Percentiles rank a stretch among this genome's conserved stretches.
Evolutionary conservation across 805 yeast genomes (phyloP).

Genomic region (Sugiyamaella smithiae): DNA sequence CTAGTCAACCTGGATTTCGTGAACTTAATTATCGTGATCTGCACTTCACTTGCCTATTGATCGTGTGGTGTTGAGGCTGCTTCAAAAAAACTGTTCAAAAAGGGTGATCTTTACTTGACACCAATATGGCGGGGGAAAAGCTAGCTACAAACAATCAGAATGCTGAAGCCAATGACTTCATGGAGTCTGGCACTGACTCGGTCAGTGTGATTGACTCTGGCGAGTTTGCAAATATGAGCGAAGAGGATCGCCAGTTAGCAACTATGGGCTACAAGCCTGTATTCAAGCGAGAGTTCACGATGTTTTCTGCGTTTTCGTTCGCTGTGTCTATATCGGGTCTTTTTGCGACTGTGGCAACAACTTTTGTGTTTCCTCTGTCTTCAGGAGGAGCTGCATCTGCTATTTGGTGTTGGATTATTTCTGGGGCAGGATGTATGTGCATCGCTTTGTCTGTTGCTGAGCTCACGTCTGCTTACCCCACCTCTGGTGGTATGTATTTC

Average conservation of each 20-base stretch:
- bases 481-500: constrained; percentile 27
- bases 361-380: constrained; percentile 45
- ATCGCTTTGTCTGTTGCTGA: constrained; percentile 72
- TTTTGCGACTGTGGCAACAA: constrained; percentile 60
- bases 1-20: too few species aligned
- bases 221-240: constrained; percentile 41
- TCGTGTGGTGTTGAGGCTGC: too few species aligned
- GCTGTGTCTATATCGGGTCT: constrained; percentile 65
- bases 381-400: constrained; percentile 63
- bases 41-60: too few species aligned
- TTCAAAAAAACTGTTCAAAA: too few species aligned
- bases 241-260: constrained; percentile 27
- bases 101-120: too few species aligned
- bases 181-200: neutral
- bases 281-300: constrained; percentile 54
- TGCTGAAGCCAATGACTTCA: too few species aligned
- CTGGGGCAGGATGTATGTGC: constrained; percentile 51
- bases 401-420: constrained; percentile 62
- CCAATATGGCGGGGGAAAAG: too few species aligned
- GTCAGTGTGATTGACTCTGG: constrained; percentile 12
- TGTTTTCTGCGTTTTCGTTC: constrained; percentile 60
- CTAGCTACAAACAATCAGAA: too few species aligned
- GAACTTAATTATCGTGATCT: too few species aligned
- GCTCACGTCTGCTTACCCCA: constrained; percentile 39
- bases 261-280: constrained; percentile 63